Evolutionary conservation across 768 basidiomycete species (phyloP), one percentile per base, ranked within the genome.

Genomic region (Tephrocybe sp.): DNA sequence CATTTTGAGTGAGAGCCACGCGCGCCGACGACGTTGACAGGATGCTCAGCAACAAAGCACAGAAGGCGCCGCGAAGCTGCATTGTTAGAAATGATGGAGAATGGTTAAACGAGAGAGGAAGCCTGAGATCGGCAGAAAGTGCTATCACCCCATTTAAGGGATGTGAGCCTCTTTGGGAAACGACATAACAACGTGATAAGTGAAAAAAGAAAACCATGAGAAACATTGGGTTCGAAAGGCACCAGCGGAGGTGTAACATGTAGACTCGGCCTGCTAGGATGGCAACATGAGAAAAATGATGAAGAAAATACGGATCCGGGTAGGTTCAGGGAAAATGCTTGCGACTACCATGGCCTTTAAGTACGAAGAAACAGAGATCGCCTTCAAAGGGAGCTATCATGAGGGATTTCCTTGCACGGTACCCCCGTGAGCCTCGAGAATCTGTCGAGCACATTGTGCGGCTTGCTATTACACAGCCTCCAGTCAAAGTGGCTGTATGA

Each of bases 51-150:
- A 51, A 27, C n/a, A 45, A 24, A 18, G 41, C 40, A 12, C 25
- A 30, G 24, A 49, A 49, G 24, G 41, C 24, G 31, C 25, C 34
- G n/a, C 32, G 34, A n/a, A 49, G 40, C 41, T 43, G 40, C 48
- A 49, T 49, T 30, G 18, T 25, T 35, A 3, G 15, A 13, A 34
- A 11, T 22, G 36, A 30, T 5, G 26, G 43, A 49, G 13, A 32
- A 19, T 24, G 9, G 27, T 40, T 7, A 27, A 26, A 31, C 16
- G 11, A 42, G 7, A 13, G 32, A 36, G 22, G 25, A 16, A 21
- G 12, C 3, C 39, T 40, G 38, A 32, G 15, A 15, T 24, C 31
- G 27, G 18, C 4, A 6, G 3, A 16, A 6, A 30, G n/a, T 16
- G 18, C 13, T 31, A 32, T 13, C 28, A 7, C n/a, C 18, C 8